Evolutionary conservation across 352 stramenopile genomes (phyloP).

Genomic region (Globisporangium lucens): DNA sequence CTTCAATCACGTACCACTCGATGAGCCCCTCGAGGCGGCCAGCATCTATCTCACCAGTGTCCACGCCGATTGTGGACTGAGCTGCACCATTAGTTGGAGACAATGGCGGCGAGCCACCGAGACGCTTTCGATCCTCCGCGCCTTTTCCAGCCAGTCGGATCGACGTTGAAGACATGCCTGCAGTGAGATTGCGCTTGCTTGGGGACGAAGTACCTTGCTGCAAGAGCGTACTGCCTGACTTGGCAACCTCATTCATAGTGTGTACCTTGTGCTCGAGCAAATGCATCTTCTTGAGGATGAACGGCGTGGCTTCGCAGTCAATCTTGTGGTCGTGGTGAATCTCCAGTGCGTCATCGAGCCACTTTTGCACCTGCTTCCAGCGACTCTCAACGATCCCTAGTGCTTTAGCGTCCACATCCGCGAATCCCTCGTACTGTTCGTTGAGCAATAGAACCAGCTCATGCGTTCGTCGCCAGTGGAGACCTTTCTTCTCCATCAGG

Average conservation of each 20-base stretch:
- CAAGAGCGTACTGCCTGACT: constrained; percentile 3
- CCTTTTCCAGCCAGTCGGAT: background rate
- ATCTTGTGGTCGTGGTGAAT: constrained; percentile 68
- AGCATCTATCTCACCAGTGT: constrained; percentile 29
- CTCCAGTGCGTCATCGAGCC: constrained; percentile 53
- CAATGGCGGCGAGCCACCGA: background rate
- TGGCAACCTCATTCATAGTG: background rate
- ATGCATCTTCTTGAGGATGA: constrained; percentile 70
- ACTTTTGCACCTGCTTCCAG: constrained; percentile 65
- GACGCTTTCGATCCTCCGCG: background rate
- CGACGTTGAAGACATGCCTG: background rate
- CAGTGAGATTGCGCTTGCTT: constrained; percentile 6
- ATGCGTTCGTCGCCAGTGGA: constrained; percentile 73
- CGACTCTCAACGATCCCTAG: constrained; percentile 47
- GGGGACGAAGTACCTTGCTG: constrained; percentile 5
- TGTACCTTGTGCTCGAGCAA: constrained; percentile 27
- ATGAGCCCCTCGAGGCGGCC: constrained; percentile 53
- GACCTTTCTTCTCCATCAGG: constrained; percentile 58
- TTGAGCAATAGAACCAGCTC: constrained; percentile 62
- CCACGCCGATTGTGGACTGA: background rate
- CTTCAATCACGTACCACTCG: constrained; percentile 76
- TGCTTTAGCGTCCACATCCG: constrained; percentile 43
- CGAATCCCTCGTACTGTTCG: constrained; percentile 73
- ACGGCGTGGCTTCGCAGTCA: constrained; percentile 59
- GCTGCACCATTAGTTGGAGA: background rate